Percentiles rank a stretch among this genome's conserved stretches.
Conservation (phyloP, 208 protist species). For the Polymyxa betae region DNA sequence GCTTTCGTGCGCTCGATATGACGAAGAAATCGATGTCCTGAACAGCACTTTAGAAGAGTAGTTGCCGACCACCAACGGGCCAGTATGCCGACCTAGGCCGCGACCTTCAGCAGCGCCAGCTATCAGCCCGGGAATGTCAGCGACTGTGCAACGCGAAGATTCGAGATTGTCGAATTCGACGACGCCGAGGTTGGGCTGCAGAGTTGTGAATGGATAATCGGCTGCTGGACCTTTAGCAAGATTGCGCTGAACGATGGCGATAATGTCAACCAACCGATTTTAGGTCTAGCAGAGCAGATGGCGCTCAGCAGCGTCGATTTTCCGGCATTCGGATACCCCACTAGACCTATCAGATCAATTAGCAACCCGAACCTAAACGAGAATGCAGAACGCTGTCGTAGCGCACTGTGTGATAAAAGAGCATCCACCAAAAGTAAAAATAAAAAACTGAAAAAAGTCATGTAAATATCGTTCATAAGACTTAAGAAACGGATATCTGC, state of each 20-base stretch:
- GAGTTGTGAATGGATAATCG: constrained; percentile 72
- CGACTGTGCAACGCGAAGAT: constrained; percentile 56
- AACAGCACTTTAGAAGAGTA: constrained; percentile 57
- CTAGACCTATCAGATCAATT: constrained; percentile 66
- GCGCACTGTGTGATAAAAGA: too few relatives aligned
- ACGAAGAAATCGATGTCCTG: constrained; percentile 75
- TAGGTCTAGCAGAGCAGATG: constrained; percentile 68
- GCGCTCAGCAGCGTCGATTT: constrained; percentile 65
- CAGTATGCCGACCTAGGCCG: neutral
- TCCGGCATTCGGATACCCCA: constrained; percentile 78
- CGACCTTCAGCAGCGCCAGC: constrained; percentile 16
- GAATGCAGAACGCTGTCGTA: too few relatives aligned
- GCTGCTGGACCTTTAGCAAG: neutral
- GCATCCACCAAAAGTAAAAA: neutral
- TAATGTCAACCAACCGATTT: constrained; percentile 64
- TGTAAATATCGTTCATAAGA: neutral
- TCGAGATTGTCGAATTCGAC: constrained; percentile 2
- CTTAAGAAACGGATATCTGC: neutral
- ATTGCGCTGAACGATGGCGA: neutral
- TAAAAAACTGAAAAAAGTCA: neutral
- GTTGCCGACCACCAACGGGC: neutral
- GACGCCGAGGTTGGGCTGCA: constrained; percentile 72
- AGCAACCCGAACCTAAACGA: neutral
- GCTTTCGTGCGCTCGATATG: constrained; percentile 77
- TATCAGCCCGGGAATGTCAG: constrained; percentile 74